Evolutionary conservation across 2,329 filamentous ascomycete genomes (phyloP).

Genomic region (Thielaviopsis punctulata): DNA sequence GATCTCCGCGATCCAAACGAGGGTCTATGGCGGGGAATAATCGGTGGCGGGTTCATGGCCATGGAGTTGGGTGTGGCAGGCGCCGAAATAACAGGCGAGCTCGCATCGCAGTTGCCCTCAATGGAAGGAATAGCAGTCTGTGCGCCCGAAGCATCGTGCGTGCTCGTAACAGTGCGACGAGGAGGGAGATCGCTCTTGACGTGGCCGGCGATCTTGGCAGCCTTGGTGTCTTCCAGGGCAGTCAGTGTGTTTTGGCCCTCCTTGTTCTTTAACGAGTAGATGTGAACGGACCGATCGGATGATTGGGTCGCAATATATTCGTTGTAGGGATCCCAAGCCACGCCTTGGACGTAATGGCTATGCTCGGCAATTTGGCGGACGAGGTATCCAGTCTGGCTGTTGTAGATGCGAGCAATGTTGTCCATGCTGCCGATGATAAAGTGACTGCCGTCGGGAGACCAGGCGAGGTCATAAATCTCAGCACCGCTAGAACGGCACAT

Average conservation of each 20-base stretch:
- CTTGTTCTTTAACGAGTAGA: conserved; percentile 90
- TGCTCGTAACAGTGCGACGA: conserved; percentile 75
- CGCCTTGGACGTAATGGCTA: conserved; percentile 95
- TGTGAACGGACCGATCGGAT: conserved; percentile 92
- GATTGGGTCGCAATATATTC: conserved; percentile 98
- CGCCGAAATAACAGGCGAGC: conserved; percentile 76
- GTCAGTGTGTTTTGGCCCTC: conserved; percentile 79
- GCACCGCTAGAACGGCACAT: conserved; percentile 93
- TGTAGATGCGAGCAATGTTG: conserved; percentile 94
- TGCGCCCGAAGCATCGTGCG: conserved; percentile 19
- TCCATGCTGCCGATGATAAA: conserved; percentile 99
- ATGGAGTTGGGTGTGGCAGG: conserved; percentile 86
- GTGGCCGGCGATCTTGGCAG: conserved; percentile 65
- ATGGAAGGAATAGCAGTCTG: conserved; percentile 29
- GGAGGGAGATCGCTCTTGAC: conserved; percentile 78
- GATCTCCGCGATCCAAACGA: conserved; percentile 83
- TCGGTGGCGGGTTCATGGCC: conserved; percentile 90
- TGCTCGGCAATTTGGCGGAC: conserved; percentile 93
- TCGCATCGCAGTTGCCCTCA: conserved; percentile 38
- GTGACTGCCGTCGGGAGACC: conserved; percentile 91
- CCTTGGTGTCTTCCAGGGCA: conserved; percentile 41
- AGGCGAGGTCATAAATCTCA: conserved; percentile 95
- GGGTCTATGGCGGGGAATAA: conserved; percentile 68
- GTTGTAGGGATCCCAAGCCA: conserved; percentile 95
- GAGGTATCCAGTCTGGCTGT: conserved; percentile 59